A percentile compares a stretch with the other conserved stretches of the same genome.
Evolutionary conservation across 192 early-diverging fungal genomes (phyloP).

Genomic region (Rhizophagus clarus): DNA sequence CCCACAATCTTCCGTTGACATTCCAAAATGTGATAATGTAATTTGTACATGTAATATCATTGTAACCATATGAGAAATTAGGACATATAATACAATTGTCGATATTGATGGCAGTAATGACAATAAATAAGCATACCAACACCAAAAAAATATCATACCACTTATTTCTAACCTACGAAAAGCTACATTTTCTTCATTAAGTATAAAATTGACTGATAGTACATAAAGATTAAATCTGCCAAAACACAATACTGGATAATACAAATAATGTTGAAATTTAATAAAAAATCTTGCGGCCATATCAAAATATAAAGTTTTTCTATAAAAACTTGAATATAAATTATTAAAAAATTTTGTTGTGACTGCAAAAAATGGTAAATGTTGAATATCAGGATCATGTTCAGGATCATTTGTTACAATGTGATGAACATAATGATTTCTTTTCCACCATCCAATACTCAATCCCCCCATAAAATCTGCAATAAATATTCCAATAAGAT

Average conservation of each 20-base stretch:
- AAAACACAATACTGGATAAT: constrained; percentile 84
- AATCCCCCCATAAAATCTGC: constrained; percentile 86
- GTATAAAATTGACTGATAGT: constrained; percentile 69
- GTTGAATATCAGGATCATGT: constrained; percentile 98
- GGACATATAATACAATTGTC: constrained; percentile 63
- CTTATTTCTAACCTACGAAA: constrained; percentile 75
- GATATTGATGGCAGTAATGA: constrained; percentile 70
- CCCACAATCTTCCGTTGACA: constrained; percentile 78
- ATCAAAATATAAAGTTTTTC: constrained; percentile 82
- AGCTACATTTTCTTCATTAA: constrained; percentile 65
- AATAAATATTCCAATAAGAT: constrained; percentile 79
- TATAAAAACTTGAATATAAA: constrained; percentile 89
- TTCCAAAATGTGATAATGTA: constrained; percentile 95
- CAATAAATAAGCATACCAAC: constrained; percentile 77
- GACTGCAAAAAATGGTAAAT: constrained; percentile 93
- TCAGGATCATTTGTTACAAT: constrained; percentile 92
- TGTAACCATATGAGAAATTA: constrained; percentile 81
- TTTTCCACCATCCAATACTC: constrained; percentile 96
- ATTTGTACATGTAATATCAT: constrained; percentile 93
- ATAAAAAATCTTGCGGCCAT: constrained; percentile 73
- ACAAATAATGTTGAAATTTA: constrained; percentile 80
- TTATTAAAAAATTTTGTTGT: constrained; percentile 76
- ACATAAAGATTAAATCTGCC: constrained; percentile 93
- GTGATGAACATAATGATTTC: constrained; percentile 96
- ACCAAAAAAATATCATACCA: constrained; percentile 74